Conservation (phyloP, 2,329 filamentous ascomycete species). For the Botrytis medusae region DNA sequence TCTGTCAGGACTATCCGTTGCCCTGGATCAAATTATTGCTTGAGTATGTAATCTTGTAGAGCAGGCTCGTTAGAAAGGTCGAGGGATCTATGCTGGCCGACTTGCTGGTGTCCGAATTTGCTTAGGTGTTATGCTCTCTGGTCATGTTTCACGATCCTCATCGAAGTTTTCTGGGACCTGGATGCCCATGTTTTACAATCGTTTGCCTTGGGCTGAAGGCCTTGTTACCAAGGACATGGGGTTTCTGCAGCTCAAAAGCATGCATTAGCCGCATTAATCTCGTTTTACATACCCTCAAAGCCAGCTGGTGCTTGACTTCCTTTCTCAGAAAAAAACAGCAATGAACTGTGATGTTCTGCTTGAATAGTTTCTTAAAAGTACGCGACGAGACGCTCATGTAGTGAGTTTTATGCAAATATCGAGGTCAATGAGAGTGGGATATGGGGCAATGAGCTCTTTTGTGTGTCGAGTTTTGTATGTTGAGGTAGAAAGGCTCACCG, state of each 20-base stretch:
- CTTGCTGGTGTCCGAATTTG: not conserved
- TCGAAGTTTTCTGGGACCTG: not conserved
- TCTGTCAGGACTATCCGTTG: not conserved
- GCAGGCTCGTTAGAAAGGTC: not conserved
- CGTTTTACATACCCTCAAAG: not conserved
- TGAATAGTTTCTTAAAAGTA: not conserved
- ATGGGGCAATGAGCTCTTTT: not conserved
- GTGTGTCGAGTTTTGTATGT: not conserved
- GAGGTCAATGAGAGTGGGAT: not conserved
- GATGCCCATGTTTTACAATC: not conserved
- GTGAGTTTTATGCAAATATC: not conserved
- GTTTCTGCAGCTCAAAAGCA: not conserved
- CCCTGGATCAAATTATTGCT: not conserved
- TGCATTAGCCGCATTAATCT: not conserved
- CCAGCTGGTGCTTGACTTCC: not conserved
- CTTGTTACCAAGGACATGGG: not conserved
- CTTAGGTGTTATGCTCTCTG: too few relatives aligned
- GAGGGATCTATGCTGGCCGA: not conserved
- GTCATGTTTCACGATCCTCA: not conserved
- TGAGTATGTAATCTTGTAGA: not conserved
- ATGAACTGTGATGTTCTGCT: not conserved
- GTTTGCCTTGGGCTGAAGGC: not conserved
- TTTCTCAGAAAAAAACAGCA: not conserved
- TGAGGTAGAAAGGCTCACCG: not conserved
- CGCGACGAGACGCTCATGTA: not conserved